Evolutionary conservation across 805 yeast species (phyloP), one percentile per base, ranked within the genome.

Genomic region (Nakazawaea sp.): DNA sequence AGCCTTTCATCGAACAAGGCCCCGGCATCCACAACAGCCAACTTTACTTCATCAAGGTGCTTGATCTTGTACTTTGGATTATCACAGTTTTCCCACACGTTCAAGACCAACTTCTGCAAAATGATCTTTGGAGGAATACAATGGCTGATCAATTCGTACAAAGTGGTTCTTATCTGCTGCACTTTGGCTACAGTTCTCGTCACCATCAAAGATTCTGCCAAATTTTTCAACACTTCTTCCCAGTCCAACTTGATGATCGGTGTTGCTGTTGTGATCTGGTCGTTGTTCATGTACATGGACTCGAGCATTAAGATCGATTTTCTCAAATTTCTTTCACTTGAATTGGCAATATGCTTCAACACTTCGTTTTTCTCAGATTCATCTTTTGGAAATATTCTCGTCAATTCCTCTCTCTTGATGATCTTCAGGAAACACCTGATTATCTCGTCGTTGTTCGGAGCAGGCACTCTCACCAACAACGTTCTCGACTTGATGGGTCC

Each of bases 401-500:
- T 49, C 8, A 66, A 64, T 3, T 57, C 52, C 57, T 90, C 96
- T 38, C 68, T 71, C 8, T 52, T 49, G 3, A 82, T 73, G 2
- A 92, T 75, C 6, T 62, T 57, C 7, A 53, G 49, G 43, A 92
- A 62, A 0, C 85, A 79, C 0, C 43, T 44, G 1, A 67, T 51
- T n/a, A 81, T 72, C 29, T 87, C 95, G 0, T 59, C 59, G 2
- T 53, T 51, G 0, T 74, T 51, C 0, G 99, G 97, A 3, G 96
- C 81, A 1, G 96, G 82, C 2, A 88, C 78, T 42, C 97, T 72
- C n/a, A 92, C 72, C 42, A 90, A 66, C 36, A 92, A 62, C 7
- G 97, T 88, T 62, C 99, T 81, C 18, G 97, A 89, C 51, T 85
- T 82, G 45, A 92, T 92, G 9, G 99, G 99, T 2, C 87, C 80